Percentiles rank a stretch among this genome's conserved stretches.
Conservation (phyloP, 345 rosid species). For the Streptanthus diversifolius region DNA sequence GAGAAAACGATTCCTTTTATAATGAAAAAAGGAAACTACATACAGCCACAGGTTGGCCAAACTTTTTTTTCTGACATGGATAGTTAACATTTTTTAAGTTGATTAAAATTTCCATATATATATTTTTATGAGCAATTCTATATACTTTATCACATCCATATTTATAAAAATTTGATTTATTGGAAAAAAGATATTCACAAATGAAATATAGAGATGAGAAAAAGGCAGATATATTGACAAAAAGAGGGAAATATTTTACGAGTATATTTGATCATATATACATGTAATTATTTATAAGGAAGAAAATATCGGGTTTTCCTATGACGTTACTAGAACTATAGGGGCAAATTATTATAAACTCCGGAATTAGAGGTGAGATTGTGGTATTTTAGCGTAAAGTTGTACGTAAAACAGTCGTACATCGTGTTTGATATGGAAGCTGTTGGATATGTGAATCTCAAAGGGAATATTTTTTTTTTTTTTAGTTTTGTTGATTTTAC, state of each 20-base stretch:
- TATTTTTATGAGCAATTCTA: too few species aligned
- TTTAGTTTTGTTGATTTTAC: background rate
- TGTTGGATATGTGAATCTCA: constrained; percentile 29
- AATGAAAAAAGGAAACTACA: background rate
- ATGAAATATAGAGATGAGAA: background rate
- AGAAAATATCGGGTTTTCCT: background rate
- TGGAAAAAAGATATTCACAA: background rate
- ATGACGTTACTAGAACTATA: background rate
- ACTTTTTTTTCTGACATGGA: background rate
- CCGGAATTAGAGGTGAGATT: background rate
- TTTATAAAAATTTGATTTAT: background rate
- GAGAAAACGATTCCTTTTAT: background rate
- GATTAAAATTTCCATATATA: background rate
- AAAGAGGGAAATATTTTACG: too few species aligned
- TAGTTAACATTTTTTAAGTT: background rate
- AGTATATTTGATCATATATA: background rate
- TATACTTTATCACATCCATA: too few species aligned
- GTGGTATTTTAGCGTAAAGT: background rate
- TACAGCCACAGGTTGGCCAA: background rate
- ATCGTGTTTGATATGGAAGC: constrained; percentile 26
- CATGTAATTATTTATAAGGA: background rate
- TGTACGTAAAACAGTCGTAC: constrained; percentile 23
- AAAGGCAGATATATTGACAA: background rate
- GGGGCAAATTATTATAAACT: background rate
- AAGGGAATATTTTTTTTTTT: constrained; percentile 24